phyloP scores from a whole-genome alignment of 78 protist genomes.

The Cyanophora paradoxa region DNA sequence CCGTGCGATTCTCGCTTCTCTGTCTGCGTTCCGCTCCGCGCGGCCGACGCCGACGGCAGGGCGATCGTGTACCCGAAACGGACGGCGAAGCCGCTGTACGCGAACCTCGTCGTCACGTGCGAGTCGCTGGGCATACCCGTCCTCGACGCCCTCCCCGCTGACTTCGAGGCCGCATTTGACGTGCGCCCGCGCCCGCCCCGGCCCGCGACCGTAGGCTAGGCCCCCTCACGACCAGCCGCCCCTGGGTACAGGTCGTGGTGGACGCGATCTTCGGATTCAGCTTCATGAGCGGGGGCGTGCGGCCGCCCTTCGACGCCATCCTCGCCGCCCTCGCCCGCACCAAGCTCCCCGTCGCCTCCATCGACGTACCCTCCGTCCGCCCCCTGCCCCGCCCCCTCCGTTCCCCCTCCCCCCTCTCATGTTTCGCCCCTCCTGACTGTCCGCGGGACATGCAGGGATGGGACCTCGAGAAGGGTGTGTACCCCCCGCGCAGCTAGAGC shows the following conservation, averaged over 20 bases:
- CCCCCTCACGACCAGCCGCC: neutral
- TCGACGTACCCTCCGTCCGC: constrained; percentile 72
- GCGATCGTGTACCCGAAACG: constrained; percentile 67
- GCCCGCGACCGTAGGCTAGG: neutral
- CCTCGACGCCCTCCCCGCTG: neutral
- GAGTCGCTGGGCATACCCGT: neutral
- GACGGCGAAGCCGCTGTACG: constrained; percentile 31
- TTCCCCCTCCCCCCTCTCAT: neutral
- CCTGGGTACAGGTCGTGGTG: neutral
- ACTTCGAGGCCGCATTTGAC: too few relatives aligned
- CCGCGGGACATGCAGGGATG: too few relatives aligned
- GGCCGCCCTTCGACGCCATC: constrained; percentile 67
- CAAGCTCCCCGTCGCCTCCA: constrained; percentile 43
- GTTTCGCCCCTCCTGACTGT: neutral
- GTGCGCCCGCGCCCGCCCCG: too few relatives aligned
- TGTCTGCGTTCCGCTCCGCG: neutral
- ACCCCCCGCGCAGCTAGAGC: neutral
- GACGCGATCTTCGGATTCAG: constrained; percentile 16
- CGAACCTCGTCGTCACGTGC: neutral
- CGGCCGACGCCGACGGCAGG: constrained; percentile 12
- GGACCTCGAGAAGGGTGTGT: constrained; percentile 81
- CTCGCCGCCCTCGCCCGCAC: neutral
- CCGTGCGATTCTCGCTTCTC: neutral
- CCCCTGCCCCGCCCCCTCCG: neutral
- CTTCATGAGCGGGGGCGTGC: constrained; percentile 54